Percentiles rank a stretch among this genome's conserved stretches.
These are phyloP conservation scores for Suillus luteus DNA, from an alignment of 768 basidiomycete species.

Conservation along the genomic window DNA sequence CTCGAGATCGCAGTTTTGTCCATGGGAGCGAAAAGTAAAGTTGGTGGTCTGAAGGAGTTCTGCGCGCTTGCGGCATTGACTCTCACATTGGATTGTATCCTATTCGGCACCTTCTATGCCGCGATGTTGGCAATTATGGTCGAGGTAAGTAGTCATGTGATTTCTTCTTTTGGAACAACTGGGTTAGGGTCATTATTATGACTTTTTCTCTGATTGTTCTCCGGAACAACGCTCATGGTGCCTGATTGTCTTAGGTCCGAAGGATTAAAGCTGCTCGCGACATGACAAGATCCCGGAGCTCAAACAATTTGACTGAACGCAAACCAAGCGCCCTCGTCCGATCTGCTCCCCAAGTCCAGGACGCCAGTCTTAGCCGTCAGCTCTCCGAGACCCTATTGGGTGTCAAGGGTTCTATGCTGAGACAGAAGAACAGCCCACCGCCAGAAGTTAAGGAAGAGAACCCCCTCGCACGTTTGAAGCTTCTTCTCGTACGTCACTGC, in stretches of 20 bases:
- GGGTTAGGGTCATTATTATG: conserved; percentile 19
- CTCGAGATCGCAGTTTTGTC: conserved; percentile 89
- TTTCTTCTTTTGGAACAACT: conserved; percentile 10
- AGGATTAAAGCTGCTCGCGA: conserved; percentile 66
- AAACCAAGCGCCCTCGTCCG: conserved; percentile 34
- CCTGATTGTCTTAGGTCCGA: conserved; percentile 51
- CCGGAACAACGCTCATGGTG: conserved; percentile 13
- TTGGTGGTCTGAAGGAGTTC: conserved; percentile 90
- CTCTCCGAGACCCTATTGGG: conserved; percentile 40
- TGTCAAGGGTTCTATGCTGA: conserved; percentile 52
- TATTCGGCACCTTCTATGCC: conserved; percentile 88
- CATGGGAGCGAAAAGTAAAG: conserved; percentile 83
- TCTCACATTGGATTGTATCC: conserved; percentile 81
- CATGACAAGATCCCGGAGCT: conserved; percentile 41
- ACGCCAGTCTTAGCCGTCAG: conserved; percentile 22
- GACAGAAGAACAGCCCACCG: conserved; percentile 42
- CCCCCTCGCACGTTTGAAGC: conserved; percentile 85
- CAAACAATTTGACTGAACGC: conserved; percentile 32
- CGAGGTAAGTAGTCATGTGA: conserved; percentile 58
- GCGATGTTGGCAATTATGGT: conserved; percentile 94
- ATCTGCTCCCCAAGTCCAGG: conserved; percentile 23
- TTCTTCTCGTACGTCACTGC: conserved; percentile 66
- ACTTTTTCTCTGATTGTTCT: conserved; percentile 4
- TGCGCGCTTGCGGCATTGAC: conserved; percentile 93
- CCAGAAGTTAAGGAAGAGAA: conserved; percentile 60